phyloP scores from a whole-genome alignment of 108 stramenopile genomes.

The Licmophora abbreviata region DNA sequence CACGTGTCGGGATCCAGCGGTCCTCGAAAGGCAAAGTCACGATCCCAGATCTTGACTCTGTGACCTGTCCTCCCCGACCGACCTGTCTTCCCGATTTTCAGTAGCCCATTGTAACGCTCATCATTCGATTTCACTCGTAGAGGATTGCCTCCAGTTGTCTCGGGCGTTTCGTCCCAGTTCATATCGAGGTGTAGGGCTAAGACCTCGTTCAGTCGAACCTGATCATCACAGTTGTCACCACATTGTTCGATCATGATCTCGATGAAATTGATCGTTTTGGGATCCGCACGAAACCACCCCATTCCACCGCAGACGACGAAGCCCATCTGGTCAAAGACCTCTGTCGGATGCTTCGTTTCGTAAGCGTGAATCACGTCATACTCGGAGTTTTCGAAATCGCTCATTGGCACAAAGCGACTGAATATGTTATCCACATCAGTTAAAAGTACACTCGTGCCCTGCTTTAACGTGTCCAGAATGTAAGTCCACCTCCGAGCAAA shows the following conservation, averaged over 20 bases:
- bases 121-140: conserved; percentile 9
- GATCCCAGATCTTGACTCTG: conserved; percentile 38
- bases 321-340: conserved; percentile 16
- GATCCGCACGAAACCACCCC: conserved; percentile 29
- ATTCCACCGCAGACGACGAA: conserved; percentile 43
- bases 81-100: conserved; percentile 22
- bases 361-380: conserved; percentile 42
- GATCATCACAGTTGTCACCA: conserved; percentile 46
- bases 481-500: conserved; percentile 28
- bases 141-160: not conserved
- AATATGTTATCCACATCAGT: conserved; percentile 56
- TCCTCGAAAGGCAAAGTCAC: conserved; percentile 46
- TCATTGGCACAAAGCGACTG: conserved; percentile 11
- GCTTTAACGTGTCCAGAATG: conserved; percentile 14
- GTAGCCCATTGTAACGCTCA: conserved; percentile 15
- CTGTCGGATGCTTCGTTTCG: conserved; percentile 23
- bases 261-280: conserved; percentile 20
- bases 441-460: conserved; percentile 29
- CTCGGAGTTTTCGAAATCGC: conserved; percentile 16
- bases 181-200: conserved; percentile 15
- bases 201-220: conserved; percentile 28
- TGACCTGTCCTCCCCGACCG: conserved; percentile 21
- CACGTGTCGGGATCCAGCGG: conserved; percentile 19
- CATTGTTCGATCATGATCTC: conserved; percentile 24
- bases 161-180: conserved; percentile 20